Evolutionary conservation across 2,329 filamentous ascomycete genomes (phyloP).

Genomic region (Albophoma yamanashiensis): DNA sequence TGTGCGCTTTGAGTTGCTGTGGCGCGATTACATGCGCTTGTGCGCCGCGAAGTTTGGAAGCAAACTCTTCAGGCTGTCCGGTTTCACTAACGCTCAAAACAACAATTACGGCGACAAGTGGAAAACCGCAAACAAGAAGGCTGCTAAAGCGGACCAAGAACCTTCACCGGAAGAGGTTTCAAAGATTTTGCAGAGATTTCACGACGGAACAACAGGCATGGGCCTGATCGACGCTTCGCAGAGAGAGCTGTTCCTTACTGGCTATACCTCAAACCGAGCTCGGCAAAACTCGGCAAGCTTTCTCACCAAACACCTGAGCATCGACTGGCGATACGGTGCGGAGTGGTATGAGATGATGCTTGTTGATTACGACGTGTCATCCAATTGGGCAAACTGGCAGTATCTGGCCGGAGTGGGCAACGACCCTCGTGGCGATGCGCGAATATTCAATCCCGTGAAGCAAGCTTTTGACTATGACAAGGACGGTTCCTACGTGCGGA

Average conservation of each 20-base stretch:
- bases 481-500: conserved; percentile 56
- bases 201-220: conserved; percentile 60
- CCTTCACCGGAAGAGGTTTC: conserved; percentile 31
- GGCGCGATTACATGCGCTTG: conserved; percentile 74
- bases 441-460: conserved; percentile 77
- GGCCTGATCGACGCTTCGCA: conserved; percentile 70
- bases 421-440: conserved; percentile 58
- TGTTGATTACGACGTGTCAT: conserved; percentile 65
- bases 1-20: conserved; percentile 63
- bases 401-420: conserved; percentile 74
- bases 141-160: conserved; percentile 22
- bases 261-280: conserved; percentile 68
- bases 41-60: conserved; percentile 59
- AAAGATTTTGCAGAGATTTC: conserved; percentile 45
- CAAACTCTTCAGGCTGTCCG: conserved; percentile 53
- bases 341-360: conserved; percentile 74
- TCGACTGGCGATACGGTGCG: conserved; percentile 73
- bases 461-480: conserved; percentile 70
- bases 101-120: conserved; percentile 32
- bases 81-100: conserved; percentile 45
- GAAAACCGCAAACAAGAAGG: conserved; percentile 30
- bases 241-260: conserved; percentile 63
- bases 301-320: conserved; percentile 58
- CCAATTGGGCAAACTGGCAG: conserved; percentile 78
- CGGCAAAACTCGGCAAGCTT: conserved; percentile 70